Percentiles rank a stretch among this genome's conserved stretches.
phyloP scores from a whole-genome alignment of 495 filamentous ascomycete genomes.

The Aspergillus homomorphus region DNA sequence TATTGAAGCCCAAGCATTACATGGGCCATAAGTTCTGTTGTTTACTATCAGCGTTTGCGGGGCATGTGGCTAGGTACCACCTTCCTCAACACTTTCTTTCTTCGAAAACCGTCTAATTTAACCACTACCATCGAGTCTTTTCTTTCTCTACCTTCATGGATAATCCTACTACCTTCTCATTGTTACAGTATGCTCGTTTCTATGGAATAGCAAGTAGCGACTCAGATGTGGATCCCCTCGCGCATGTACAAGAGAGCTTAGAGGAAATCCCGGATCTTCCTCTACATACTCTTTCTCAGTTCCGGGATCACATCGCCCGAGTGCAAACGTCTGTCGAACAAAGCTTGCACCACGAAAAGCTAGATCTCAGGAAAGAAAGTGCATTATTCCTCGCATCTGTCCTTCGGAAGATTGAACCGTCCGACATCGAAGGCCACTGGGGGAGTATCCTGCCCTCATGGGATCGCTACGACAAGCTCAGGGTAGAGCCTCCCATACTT shows the following conservation, averaged over 20 bases:
- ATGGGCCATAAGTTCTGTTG: neutral
- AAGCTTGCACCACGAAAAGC: slow-evolving; percentile 16
- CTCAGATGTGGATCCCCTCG: slow-evolving; percentile 23
- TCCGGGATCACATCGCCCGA: neutral
- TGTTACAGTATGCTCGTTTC: slow-evolving; percentile 45
- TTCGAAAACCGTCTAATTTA: neutral
- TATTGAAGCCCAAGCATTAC: neutral
- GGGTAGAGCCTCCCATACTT: slow-evolving; percentile 52
- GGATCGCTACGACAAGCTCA: slow-evolving; percentile 29
- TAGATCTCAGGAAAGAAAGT: slow-evolving; percentile 21
- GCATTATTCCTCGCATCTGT: slow-evolving; percentile 25
- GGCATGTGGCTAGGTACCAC: neutral
- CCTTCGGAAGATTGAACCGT: slow-evolving; percentile 8
- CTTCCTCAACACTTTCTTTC: neutral
- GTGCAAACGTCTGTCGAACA: slow-evolving; percentile 10
- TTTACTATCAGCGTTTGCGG: neutral
- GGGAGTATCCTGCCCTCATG: slow-evolving; percentile 31
- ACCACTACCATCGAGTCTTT: neutral
- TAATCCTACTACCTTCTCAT: slow-evolving; percentile 22
- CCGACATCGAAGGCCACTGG: slow-evolving; percentile 13
- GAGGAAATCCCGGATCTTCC: neutral
- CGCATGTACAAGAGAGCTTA: slow-evolving; percentile 10
- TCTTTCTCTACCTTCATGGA: slow-evolving; percentile 14
- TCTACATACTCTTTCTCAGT: neutral
- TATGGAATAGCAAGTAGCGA: slow-evolving; percentile 33